Percentiles rank a stretch among this genome's conserved stretches.
phyloP scores from a whole-genome alignment of 306 rosid species.

The Glycine soja region DNA sequence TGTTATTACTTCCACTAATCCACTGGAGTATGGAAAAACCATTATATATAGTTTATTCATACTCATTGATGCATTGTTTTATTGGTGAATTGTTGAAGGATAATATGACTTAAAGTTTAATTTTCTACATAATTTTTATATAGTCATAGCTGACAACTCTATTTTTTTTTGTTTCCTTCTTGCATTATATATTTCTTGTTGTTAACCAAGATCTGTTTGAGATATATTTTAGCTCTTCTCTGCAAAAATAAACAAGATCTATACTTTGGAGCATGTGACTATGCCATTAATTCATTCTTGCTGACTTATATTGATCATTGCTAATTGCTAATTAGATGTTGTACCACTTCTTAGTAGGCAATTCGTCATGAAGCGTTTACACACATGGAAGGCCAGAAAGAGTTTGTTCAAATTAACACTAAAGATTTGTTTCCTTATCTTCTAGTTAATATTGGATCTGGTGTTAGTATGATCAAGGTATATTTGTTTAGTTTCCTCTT shows the following conservation, averaged over 20 bases:
- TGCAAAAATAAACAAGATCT: conserved; percentile 21
- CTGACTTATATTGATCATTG: conserved; percentile 19
- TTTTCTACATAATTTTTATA: conserved; percentile 2
- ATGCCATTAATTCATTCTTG: conserved; percentile 15
- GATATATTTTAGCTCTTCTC: conserved; percentile 10
- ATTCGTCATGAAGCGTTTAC: conserved; percentile 96
- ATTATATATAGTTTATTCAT: not conserved
- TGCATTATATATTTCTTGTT: conserved; percentile 2
- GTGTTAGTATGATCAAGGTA: conserved; percentile 93
- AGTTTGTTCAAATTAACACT: conserved; percentile 80
- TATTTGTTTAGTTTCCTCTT: conserved; percentile 20
- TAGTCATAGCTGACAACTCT: not conserved
- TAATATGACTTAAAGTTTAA: conserved; percentile 5
- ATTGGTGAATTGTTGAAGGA: conserved; percentile 21
- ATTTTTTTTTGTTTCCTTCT: conserved; percentile 16
- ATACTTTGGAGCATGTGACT: conserved; percentile 1
- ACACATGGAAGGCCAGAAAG: conserved; percentile 85
- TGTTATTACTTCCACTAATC: conserved; percentile 15
- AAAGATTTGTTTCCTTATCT: conserved; percentile 83
- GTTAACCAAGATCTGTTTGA: conserved; percentile 11
- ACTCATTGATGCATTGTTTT: conserved; percentile 2
- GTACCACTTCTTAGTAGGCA: conserved; percentile 74
- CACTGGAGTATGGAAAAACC: not conserved
- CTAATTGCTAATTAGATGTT: conserved; percentile 51
- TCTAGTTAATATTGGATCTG: conserved; percentile 89